Percentiles rank a stretch among this genome's conserved stretches.
Conservation (phyloP, 208 protist genomes). For the Wallacemonas sp. region DNA sequence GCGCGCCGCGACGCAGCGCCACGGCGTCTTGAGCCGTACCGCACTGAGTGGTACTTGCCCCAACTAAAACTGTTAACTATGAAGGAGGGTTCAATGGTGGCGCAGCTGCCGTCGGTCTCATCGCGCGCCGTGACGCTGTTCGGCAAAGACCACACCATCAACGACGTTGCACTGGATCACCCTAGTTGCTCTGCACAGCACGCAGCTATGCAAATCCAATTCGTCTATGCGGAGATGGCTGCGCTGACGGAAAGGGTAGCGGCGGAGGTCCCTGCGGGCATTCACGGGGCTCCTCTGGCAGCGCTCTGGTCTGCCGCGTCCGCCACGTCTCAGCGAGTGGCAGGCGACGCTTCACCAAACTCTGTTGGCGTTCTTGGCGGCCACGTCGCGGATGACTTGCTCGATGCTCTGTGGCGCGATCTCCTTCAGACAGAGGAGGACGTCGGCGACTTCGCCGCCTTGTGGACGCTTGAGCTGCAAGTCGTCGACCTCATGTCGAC, state of each 20-base stretch:
- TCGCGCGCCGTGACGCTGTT: slow-evolving; percentile 57
- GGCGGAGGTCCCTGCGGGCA: not conserved
- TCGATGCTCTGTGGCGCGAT: slow-evolving; percentile 15
- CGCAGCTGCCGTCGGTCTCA: slow-evolving; percentile 26
- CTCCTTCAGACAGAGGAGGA: slow-evolving; percentile 30
- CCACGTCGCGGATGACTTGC: not conserved
- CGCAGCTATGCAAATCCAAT: slow-evolving; percentile 65
- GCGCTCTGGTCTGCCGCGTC: slow-evolving; percentile 1
- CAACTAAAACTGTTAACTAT: slow-evolving; percentile 50
- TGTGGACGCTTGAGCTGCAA: slow-evolving; percentile 69
- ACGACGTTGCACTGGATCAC: slow-evolving; percentile 70
- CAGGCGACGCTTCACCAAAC: too few species aligned
- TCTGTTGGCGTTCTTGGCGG: not conserved
- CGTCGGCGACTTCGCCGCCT: slow-evolving; percentile 19
- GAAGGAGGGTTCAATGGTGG: slow-evolving; percentile 47
- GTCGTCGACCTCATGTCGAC: slow-evolving; percentile 73
- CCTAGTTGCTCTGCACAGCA: slow-evolving; percentile 83
- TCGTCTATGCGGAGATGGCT: slow-evolving; percentile 28
- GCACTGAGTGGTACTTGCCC: slow-evolving; percentile 43
- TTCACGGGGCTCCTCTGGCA: not conserved
- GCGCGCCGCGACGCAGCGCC: not conserved
- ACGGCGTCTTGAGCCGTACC: not conserved
- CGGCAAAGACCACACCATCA: slow-evolving; percentile 55
- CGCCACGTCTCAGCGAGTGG: not conserved
- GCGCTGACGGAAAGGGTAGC: not conserved